Conservation (phyloP, 2,329 filamentous ascomycete genomes). For the Paraphoma chrysanthemicola region DNA sequence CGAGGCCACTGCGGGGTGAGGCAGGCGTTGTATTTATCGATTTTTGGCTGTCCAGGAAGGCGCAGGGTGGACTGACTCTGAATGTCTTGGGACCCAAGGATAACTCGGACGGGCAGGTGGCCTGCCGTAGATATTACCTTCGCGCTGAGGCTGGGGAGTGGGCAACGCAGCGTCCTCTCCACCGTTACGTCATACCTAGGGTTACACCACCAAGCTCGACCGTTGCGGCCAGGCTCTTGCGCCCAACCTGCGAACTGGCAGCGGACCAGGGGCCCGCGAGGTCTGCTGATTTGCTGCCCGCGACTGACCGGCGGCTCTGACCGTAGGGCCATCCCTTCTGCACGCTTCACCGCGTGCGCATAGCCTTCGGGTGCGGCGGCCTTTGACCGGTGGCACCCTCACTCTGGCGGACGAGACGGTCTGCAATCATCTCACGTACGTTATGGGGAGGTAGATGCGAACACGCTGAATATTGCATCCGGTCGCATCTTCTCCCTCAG, state of each 20-base stretch:
- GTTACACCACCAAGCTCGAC: constrained; percentile 5
- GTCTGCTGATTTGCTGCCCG: constrained; percentile 15
- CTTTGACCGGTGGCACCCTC: constrained; percentile 10
- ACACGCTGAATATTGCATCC: background rate
- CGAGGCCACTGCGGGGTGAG: constrained; percentile 20
- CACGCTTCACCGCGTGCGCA: constrained; percentile 2
- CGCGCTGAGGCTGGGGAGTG: constrained; percentile 23
- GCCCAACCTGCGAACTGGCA: constrained; percentile 13
- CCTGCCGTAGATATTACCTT: constrained; percentile 22
- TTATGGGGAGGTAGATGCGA: background rate
- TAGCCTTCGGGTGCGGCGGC: constrained; percentile 9
- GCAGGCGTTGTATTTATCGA: constrained; percentile 7
- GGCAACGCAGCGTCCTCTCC: constrained; percentile 9
- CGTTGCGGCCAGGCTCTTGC: constrained; percentile 7
- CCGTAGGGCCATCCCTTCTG: constrained; percentile 2
- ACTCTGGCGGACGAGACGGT: background rate
- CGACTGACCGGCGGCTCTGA: constrained; percentile 12
- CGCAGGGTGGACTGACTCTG: constrained; percentile 25
- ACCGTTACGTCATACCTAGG: constrained; percentile 20
- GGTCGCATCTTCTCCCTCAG: background rate
- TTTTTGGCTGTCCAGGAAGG: constrained; percentile 9
- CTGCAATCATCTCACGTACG: background rate
- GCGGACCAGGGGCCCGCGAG: background rate
- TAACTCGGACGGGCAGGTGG: constrained; percentile 15
- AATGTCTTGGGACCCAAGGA: constrained; percentile 22